Percentiles rank a stretch among this genome's conserved stretches.
Conservation (phyloP, 176 grass and related monocot species). For the Avena atlantica region DNA sequence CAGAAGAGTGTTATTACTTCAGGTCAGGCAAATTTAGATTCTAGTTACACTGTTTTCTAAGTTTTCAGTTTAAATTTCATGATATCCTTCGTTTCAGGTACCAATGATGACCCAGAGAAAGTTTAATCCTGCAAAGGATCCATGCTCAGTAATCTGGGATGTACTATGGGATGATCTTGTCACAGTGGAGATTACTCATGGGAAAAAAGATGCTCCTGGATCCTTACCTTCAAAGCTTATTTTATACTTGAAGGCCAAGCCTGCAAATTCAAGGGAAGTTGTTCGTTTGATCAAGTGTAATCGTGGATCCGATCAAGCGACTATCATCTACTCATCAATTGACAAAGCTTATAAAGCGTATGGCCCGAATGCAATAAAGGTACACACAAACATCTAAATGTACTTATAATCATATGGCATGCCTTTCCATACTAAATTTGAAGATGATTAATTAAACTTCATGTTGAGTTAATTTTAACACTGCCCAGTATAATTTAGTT, state of each 20-base stretch:
- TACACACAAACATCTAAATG: slow-evolving; percentile 45
- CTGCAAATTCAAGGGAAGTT: slow-evolving; percentile 69
- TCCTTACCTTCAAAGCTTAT: slow-evolving; percentile 81
- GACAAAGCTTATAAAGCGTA: slow-evolving; percentile 74
- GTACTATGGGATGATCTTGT: slow-evolving; percentile 90
- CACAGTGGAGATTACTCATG: slow-evolving; percentile 78
- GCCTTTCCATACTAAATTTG: not conserved
- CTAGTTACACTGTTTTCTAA: slow-evolving; percentile 3
- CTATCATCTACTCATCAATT: slow-evolving; percentile 73
- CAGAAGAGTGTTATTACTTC: slow-evolving; percentile 81
- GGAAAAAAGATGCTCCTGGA: slow-evolving; percentile 83
- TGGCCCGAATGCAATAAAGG: slow-evolving; percentile 76
- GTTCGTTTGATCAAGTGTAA: slow-evolving; percentile 78
- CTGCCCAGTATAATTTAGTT: slow-evolving; percentile 28
- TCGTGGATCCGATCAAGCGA: slow-evolving; percentile 72
- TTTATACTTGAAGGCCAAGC: slow-evolving; percentile 85
- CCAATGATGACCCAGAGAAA: slow-evolving; percentile 84
- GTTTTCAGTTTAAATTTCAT: slow-evolving; percentile 40
- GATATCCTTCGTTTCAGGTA: slow-evolving; percentile 64
- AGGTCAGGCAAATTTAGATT: slow-evolving; percentile 55
- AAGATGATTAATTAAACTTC: slow-evolving; percentile 13
- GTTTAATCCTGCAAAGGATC: slow-evolving; percentile 95
- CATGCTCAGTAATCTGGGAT: slow-evolving; percentile 90
- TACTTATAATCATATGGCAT: slow-evolving; percentile 19
- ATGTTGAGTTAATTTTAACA: slow-evolving; percentile 11